Percentiles rank a stretch among this genome's conserved stretches.
Conservation (phyloP, 306 rosid species). For the Ochetophila trinervis region DNA sequence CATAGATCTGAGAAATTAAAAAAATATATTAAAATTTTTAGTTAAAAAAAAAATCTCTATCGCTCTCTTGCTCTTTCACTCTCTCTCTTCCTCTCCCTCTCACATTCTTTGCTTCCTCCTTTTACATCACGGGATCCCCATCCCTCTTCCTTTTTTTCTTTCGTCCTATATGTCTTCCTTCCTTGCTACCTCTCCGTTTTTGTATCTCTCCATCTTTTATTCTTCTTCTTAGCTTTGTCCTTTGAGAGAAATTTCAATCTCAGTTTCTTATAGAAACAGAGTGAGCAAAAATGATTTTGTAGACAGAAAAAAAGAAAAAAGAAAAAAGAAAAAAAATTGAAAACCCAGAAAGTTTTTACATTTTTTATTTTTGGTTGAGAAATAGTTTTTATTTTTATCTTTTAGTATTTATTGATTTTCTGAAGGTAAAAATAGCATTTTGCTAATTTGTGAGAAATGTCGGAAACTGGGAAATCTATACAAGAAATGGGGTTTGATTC, state of each 20-base stretch:
- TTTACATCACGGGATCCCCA: slow-evolving; percentile 96
- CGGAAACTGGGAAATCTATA: slow-evolving; percentile 43
- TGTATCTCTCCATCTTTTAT: background rate
- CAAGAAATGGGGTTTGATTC: slow-evolving; percentile 52
- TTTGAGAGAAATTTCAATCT: background rate
- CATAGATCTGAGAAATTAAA: too few relatives aligned
- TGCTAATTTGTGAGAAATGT: slow-evolving; percentile 22
- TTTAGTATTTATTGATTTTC: background rate
- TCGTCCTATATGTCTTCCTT: slow-evolving; percentile 10
- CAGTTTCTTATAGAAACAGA: background rate
- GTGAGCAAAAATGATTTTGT: slow-evolving; percentile 2
- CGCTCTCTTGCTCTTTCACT: background rate
- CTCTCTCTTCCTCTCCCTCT: slow-evolving; percentile 29
- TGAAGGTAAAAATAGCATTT: background rate
- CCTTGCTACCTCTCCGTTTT: slow-evolving; percentile 4
- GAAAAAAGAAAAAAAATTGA: background rate
- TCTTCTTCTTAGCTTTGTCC: slow-evolving; percentile 8
- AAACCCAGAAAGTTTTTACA: background rate
- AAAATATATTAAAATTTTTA: background rate
- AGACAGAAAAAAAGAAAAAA: background rate
- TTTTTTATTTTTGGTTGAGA: background rate
- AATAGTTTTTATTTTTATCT: background rate
- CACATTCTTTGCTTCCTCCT: slow-evolving; percentile 84
- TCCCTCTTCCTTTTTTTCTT: slow-evolving; percentile 30
- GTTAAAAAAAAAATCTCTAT: background rate